These are phyloP conservation scores for Haplosporangium sp. DNA, from an alignment of 371 early-diverging fungal species.

Conservation along the genomic window DNA sequence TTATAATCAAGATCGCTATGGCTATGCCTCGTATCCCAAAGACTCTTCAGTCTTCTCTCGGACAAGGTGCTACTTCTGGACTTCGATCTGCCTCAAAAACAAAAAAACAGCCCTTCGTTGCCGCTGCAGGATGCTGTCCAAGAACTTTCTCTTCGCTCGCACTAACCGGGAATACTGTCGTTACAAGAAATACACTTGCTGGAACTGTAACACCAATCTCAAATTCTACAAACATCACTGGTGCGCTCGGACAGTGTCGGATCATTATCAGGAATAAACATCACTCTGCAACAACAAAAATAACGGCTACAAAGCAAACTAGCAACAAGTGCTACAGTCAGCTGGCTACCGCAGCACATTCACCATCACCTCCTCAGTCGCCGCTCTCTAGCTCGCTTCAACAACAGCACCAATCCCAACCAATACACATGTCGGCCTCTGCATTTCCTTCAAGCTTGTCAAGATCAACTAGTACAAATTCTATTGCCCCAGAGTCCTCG, in stretches of 20 bases:
- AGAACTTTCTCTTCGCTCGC: slow-evolving; percentile 5
- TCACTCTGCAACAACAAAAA: slow-evolving; percentile 3
- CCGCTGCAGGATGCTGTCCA: not conserved
- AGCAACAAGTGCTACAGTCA: slow-evolving; percentile 24
- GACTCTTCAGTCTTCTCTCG: slow-evolving; percentile 14
- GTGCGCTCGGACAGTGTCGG: slow-evolving; percentile 45
- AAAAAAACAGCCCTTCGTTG: not conserved
- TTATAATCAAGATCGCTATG: slow-evolving; percentile 4
- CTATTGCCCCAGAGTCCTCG: slow-evolving; percentile 26
- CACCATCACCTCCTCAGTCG: slow-evolving; percentile 16
- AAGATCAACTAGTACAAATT: not conserved
- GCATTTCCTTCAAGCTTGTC: slow-evolving; percentile 12
- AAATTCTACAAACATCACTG: not conserved
- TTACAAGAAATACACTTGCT: not conserved
- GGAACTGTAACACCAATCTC: slow-evolving; percentile 2
- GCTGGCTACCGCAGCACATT: slow-evolving; percentile 26
- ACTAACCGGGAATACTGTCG: not conserved
- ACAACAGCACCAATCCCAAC: slow-evolving; percentile 21
- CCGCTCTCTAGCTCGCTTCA: slow-evolving; percentile 2
- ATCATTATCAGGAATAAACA: slow-evolving; percentile 40
- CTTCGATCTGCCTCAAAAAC: slow-evolving; percentile 5
- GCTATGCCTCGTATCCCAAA: slow-evolving; percentile 26
- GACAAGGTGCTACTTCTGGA: slow-evolving; percentile 2
- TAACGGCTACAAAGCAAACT: slow-evolving; percentile 1
- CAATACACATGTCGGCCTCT: slow-evolving; percentile 27